A percentile compares a stretch with the other conserved stretches of the same genome.
phyloP scores from a whole-genome alignment of 2,329 filamentous ascomycete genomes.

The Clarireedia paspali region DNA sequence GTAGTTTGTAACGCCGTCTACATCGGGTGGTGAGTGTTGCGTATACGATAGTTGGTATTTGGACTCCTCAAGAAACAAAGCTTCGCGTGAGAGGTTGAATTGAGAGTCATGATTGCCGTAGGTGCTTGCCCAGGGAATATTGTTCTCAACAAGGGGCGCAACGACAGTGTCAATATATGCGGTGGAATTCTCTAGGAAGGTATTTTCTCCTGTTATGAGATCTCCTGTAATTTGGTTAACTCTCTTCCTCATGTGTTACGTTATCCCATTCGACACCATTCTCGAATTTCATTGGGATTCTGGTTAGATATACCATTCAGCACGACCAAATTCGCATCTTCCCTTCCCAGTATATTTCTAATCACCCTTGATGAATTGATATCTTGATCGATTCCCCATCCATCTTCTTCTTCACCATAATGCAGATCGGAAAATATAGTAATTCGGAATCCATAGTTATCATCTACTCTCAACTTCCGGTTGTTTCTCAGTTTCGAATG shows the following conservation, averaged over 20 bases:
- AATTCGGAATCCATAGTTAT: constrained; percentile 17
- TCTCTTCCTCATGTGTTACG: constrained; percentile 26
- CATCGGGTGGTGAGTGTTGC: constrained; percentile 33
- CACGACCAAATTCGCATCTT: constrained; percentile 53
- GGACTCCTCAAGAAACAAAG: constrained; percentile 35
- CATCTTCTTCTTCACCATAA: constrained; percentile 48
- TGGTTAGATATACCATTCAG: constrained; percentile 34
- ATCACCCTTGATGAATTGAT: constrained; percentile 49
- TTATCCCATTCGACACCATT: too few relatives aligned
- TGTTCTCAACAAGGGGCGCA: constrained; percentile 45
- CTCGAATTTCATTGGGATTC: too few relatives aligned
- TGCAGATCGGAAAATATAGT: constrained; percentile 63
- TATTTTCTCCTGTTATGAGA: constrained; percentile 61
- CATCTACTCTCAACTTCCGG: background rate
- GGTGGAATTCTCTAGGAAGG: constrained; percentile 46
- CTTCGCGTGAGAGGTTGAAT: constrained; percentile 45
- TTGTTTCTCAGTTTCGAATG: too few relatives aligned
- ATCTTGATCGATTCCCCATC: constrained; percentile 46
- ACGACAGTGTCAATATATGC: constrained; percentile 53
- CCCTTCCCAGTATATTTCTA: constrained; percentile 46
- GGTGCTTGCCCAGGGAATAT: constrained; percentile 50
- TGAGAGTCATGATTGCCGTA: constrained; percentile 66
- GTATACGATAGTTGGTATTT: constrained; percentile 33
- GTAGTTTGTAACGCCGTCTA: constrained; percentile 45
- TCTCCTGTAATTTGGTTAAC: constrained; percentile 40